A percentile compares a stretch with the other conserved stretches of the same genome.
These are phyloP conservation scores for Fomitopsis pinicola DNA, from an alignment of 1,284 basidiomycete genomes.

Conservation along the genomic window DNA sequence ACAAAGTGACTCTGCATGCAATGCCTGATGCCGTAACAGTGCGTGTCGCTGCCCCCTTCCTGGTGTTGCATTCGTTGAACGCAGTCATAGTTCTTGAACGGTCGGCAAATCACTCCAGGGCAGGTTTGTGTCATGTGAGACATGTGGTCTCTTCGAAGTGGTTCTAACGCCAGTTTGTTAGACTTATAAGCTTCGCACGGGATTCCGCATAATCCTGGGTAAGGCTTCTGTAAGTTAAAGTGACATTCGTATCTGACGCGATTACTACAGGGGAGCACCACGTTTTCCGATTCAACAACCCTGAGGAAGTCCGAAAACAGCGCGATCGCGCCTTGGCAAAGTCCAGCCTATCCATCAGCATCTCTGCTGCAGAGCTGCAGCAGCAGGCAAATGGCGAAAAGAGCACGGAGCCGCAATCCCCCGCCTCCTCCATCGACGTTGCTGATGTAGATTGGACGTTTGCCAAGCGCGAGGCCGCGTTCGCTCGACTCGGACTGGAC, in stretches of 20 bases:
- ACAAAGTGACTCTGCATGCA: conserved; percentile 79
- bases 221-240: conserved; percentile 17
- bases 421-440: conserved; percentile 61
- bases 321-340: conserved; percentile 73
- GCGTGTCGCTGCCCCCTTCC: conserved; percentile 25
- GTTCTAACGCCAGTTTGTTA: conserved; percentile 25
- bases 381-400: conserved; percentile 35
- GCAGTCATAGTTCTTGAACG: conserved; percentile 76
- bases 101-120: conserved; percentile 75
- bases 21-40: conserved; percentile 84
- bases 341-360: conserved; percentile 62
- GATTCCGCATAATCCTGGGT: conserved; percentile 94
- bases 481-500: conserved; percentile 78
- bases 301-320: conserved; percentile 89
- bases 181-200: conserved; percentile 82
- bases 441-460: conserved; percentile 91
- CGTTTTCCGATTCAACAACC: conserved; percentile 97
- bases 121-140: conserved; percentile 46
- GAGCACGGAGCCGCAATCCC: conserved; percentile 74
- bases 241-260: background rate
- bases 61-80: background rate
- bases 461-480: conserved; percentile 87
- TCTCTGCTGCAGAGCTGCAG: conserved; percentile 63
- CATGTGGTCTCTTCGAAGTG: background rate
- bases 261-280: conserved; percentile 80